phyloP scores from a whole-genome alignment of 306 rosid species.

The Cicer pinnatifidum region DNA sequence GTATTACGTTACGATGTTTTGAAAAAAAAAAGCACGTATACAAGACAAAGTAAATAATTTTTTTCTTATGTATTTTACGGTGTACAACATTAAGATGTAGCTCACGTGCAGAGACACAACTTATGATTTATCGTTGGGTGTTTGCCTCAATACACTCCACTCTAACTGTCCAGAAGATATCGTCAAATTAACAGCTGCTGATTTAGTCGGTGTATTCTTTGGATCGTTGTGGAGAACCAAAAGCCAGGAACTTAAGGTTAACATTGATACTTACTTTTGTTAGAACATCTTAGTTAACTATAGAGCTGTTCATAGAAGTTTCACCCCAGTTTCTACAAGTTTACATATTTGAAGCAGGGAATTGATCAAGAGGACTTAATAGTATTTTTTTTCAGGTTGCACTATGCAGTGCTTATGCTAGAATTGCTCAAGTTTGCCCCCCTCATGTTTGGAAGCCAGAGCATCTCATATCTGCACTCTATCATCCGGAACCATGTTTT shows the following conservation, averaged over 20 bases:
- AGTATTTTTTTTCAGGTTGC: conserved; percentile 65
- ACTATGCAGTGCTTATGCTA: conserved; percentile 73
- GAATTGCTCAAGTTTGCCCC: conserved; percentile 76
- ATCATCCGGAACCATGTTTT: conserved; percentile 64
- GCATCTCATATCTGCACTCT: conserved; percentile 65
- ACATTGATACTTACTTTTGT: conserved; percentile 40
- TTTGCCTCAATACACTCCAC: conserved; percentile 76
- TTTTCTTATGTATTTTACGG: conserved; percentile 3
- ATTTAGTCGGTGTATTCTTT: conserved; percentile 65
- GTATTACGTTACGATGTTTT: background rate
- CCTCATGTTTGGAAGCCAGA: conserved; percentile 91
- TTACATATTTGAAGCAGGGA: conserved; percentile 42
- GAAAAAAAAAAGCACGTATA: background rate
- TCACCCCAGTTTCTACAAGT: conserved; percentile 29
- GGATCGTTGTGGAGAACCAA: conserved; percentile 68
- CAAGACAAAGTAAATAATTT: conserved; percentile 2
- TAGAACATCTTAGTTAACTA: conserved; percentile 43
- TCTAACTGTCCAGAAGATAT: conserved; percentile 70
- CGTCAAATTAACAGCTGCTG: conserved; percentile 80
- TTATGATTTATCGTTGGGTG: conserved; percentile 81
- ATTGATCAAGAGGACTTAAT: conserved; percentile 46
- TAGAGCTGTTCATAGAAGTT: conserved; percentile 27
- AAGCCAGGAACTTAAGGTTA: conserved; percentile 95
- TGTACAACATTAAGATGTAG: conserved; percentile 41
- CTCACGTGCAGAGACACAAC: conserved; percentile 65